Evolutionary conservation across 805 yeast genomes (phyloP), one percentile per base, ranked within the genome.

Genomic region (Cyberlindnera bimundalis): DNA sequence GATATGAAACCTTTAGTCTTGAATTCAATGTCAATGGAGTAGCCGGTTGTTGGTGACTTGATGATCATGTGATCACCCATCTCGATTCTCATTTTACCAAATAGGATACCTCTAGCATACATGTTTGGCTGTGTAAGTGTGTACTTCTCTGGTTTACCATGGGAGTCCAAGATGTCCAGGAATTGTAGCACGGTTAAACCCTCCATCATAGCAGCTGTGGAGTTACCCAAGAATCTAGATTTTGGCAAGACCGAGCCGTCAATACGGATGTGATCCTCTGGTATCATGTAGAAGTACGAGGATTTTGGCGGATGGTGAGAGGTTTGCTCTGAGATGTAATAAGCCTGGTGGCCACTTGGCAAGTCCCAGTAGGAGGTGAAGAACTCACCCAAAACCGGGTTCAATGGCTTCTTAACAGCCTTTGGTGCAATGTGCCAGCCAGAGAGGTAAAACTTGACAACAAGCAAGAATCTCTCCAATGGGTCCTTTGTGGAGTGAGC

Each of bases 261-360:
- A 17, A 83, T 88, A 47, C 93, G 76, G 43, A 93, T 85, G 51
- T 78, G 77, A 43, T 76, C 75, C 42, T 79, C 84, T 0, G 99
- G 99, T 27, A 86, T 75, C 64, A 82, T 70, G 60, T 87, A 93
- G 59, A 89, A 93, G 63, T 91, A 93, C 0, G 96, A 82, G 1
- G 96, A 87, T 60, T 93, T 84, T 12, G 99, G 99, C n/a, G 99
- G 98, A 60, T 93, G 99, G 58, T 93, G 99, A 24, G 96, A 85
- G 0, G 97, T 90, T 62, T 93, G 99, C 62, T 93, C 99, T 2
- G 97, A 73, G 16, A 91, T 64, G 61, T 91, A 93, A 60, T 76
- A 91, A 0, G 96, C 96, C 37, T 74, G 74, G 23, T 73, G 78
- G 23, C 71, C 75, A 37, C 84, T 78, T 10, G 90, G 79, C 33